These are phyloP conservation scores for Puccinellia tenuiflora DNA, from an alignment of 176 grass and related monocot species.

Conservation along the genomic window DNA sequence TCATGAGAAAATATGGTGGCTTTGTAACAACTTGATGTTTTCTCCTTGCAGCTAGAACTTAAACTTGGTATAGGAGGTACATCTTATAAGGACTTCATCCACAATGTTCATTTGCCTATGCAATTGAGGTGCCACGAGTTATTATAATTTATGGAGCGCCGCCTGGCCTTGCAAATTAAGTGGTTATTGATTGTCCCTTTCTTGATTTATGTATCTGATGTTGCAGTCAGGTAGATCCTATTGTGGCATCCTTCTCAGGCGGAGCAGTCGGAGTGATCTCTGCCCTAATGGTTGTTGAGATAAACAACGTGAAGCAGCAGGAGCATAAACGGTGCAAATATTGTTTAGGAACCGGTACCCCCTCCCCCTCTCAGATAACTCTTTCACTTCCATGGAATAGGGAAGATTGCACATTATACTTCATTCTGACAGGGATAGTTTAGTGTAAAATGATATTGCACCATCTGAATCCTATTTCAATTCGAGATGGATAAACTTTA, in stretches of 20 bases:
- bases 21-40: conserved; percentile 6
- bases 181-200: not conserved
- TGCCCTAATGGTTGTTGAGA: conserved; percentile 95
- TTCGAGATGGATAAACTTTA: not conserved
- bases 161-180: not conserved
- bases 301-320: conserved; percentile 99
- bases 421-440: not conserved
- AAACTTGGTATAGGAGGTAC: conserved; percentile 92
- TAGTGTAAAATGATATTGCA: not conserved
- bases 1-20: not conserved
- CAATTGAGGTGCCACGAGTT: conserved; percentile 74
- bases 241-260: conserved; percentile 96
- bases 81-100: conserved; percentile 91
- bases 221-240: conserved; percentile 90
- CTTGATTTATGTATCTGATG: conserved; percentile 20
- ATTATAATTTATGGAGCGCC: not conserved
- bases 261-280: conserved; percentile 99
- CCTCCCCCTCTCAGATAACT: not conserved
- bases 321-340: conserved; percentile 97
- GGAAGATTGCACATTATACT: not conserved
- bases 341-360: conserved; percentile 96
- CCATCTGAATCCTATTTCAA: not conserved
- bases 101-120: conserved; percentile 84
- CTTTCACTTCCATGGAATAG: not conserved
- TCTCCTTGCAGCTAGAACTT: conserved; percentile 82